Evolutionary conservation across 768 basidiomycete genomes (phyloP).

Genomic region (Tricholoma sp.): DNA sequence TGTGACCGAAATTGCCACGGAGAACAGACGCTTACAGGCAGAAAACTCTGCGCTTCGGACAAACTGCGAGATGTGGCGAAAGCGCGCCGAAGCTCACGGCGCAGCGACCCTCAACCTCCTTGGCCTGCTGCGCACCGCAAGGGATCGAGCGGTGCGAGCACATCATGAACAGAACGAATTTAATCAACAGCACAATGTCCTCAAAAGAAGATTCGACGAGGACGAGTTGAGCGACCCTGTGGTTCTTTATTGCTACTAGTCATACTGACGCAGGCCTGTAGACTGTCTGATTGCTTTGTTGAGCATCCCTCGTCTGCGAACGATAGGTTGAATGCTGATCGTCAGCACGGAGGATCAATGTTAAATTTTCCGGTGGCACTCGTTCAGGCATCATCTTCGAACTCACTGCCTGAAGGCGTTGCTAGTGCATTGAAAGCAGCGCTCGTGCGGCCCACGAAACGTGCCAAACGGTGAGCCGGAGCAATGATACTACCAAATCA

Average conservation of each 20-base stretch:
- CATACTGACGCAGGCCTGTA: neutral
- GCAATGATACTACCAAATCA: neutral
- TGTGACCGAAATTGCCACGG: constrained; percentile 20
- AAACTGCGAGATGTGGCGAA: constrained; percentile 41
- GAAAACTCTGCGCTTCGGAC: constrained; percentile 39
- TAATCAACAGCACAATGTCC: constrained; percentile 23
- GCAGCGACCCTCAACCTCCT: constrained; percentile 41
- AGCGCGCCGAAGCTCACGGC: constrained; percentile 46
- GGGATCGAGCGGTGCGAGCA: constrained; percentile 35
- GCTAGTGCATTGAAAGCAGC: neutral
- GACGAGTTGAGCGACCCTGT: constrained; percentile 9
- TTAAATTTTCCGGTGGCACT: neutral
- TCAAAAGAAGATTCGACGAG: constrained; percentile 6
- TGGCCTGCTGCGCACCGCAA: constrained; percentile 35
- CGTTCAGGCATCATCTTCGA: neutral
- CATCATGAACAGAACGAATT: constrained; percentile 36
- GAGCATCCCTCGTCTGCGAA: neutral
- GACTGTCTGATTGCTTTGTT: neutral
- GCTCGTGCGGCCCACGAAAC: neutral
- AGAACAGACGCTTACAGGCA: constrained; percentile 36
- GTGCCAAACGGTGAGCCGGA: neutral
- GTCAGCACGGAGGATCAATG: neutral
- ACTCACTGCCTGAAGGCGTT: neutral
- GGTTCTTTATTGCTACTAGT: neutral
- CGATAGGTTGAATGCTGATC: neutral